Base-by-base conservation (phyloP, 805 yeast genomes). In the Myxozyma geophila region DNA sequence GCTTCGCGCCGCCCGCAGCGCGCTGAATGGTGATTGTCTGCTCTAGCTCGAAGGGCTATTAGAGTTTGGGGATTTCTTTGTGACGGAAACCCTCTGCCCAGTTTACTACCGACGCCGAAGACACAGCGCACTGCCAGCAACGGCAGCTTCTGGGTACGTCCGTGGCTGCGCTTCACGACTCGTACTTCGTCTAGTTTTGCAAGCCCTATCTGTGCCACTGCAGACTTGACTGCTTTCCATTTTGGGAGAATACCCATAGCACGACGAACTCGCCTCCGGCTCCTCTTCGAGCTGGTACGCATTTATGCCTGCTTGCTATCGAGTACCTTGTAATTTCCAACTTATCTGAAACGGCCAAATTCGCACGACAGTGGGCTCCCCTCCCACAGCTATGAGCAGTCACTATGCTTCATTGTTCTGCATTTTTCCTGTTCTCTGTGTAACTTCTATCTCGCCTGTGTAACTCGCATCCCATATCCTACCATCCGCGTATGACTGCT, bases 151-250 rank as follows among this genome's bases (percentile, higher is more conserved):
- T 8, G 47, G 55, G 35, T 51, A 51, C 54, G 17, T 36, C 37
- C 54, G 54, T 17, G 54, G 17, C 40, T 37, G 43, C 44, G 54
- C 54, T 35, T 51, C 17, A 7, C 23, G 33, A 7, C 33, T 7
- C 15, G 54, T 51, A 51, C 54, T 37, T 51, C 44, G 54, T 44
- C 54, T 43, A 5, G n/a, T n/a, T 28, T 44, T 43, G 54, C 44
- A 13, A n/a, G n/a, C n/a, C 44, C 33, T 37, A 15, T 51, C 17
- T 19, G 54, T 33, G 43, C 41, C 7, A 33, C 17, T 36, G 1
- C 12, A 7, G 19, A 17, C 37, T 17, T 37, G 40, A 15, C 21
- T 17, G 12, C 40, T 49, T n/a, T 28, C 53, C 21, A 19, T 43
- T 43, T 28, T 28, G 28, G 28, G 28, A 2, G 28, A 28, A 28